Percentiles rank a stretch among this genome's conserved stretches.
These are phyloP conservation scores for Penicillium lividum DNA, from an alignment of 495 filamentous ascomycete species.

Conservation along the genomic window DNA sequence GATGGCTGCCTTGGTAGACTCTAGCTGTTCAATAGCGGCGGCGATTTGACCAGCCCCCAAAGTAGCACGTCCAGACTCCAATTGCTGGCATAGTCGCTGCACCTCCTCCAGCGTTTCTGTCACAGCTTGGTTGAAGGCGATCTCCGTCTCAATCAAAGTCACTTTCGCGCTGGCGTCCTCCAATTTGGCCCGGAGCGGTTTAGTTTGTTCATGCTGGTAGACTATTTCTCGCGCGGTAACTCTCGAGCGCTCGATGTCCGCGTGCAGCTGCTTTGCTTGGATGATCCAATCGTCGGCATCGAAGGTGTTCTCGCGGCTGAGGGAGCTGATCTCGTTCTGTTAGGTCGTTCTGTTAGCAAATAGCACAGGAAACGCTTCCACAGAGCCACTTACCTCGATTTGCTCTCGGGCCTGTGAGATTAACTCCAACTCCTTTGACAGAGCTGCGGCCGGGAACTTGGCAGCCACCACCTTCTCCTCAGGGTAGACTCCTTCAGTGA, in stretches of 20 bases:
- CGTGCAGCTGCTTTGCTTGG: constrained; percentile 79
- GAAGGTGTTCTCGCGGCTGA: constrained; percentile 71
- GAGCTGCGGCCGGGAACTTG: constrained; percentile 54
- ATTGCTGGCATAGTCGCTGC: constrained; percentile 40
- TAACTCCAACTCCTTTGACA: constrained; percentile 63
- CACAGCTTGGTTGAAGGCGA: constrained; percentile 73
- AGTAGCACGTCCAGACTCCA: constrained; percentile 49
- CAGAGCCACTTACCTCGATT: constrained; percentile 58
- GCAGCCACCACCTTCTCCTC: constrained; percentile 71
- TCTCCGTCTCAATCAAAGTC: constrained; percentile 69
- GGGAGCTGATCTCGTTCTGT: constrained; percentile 67
- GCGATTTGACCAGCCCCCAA: constrained; percentile 51
- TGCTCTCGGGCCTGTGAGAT: constrained; percentile 65
- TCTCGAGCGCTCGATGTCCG: constrained; percentile 74
- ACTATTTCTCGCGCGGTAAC: constrained; percentile 74
- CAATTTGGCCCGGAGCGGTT: constrained; percentile 56
- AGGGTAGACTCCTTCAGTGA: constrained; percentile 70
- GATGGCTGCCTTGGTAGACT: constrained; percentile 52
- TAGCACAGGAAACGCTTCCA: neutral
- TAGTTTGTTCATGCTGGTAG: constrained; percentile 64
- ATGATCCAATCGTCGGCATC: constrained; percentile 83
- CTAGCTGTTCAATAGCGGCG: constrained; percentile 56
- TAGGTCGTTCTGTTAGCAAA: neutral
- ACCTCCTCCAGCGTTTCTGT: constrained; percentile 62
- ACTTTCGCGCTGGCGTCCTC: constrained; percentile 70